Base-by-base conservation (phyloP, 2,329 filamentous ascomycete genomes). In the Pleomassaria siparia region DNA sequence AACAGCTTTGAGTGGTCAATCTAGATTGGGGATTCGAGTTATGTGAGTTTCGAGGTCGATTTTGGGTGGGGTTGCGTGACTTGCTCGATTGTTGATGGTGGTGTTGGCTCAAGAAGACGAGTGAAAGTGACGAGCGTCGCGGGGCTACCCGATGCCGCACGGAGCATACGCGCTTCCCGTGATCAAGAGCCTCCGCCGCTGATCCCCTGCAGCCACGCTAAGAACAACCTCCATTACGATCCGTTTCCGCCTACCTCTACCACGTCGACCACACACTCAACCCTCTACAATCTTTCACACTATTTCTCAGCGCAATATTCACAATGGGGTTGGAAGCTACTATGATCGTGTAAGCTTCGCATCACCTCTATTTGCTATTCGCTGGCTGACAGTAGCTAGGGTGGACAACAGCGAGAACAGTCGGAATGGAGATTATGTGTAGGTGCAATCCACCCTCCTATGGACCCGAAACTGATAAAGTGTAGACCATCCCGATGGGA, bases 351-450 rank as follows among this genome's bases (percentile, higher is more conserved):
- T 79, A 69, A 20, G 72, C 56, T 24, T 8, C 7, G 10, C n/a
- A 25, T 43, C 47, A 46, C 62, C 63, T 55, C 66, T 11, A 41
- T 33, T 46, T 22, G 26, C 22, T 43, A 45, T 46, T 53, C 43
- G 44, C 39, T 18, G 43, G 49, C 58, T 69, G 53, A 68, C 49
- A 22, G 36, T 48, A 25, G 37, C 57, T 62, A 86, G 84, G 72
- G 90, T 97, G 67, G 94, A 99, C 82, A 99, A 97, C 81, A 96
- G 91, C 79, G 94, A 99, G 79, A 91, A 88, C 78, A 95, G 90
- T 79, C 86, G 94, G 71, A 99, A 99, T 76, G 94, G 95, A 70
- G 94, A 99, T 73, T 87, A 87, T 70, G 78, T 85, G 81, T 83
- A 76, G 25, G 64, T 33, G 36, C 18, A 18, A 30, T 28, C 18